These are phyloP conservation scores for Akebia trifoliata DNA, from an alignment of 164 flowering plant genomes.

Conservation along the genomic window DNA sequence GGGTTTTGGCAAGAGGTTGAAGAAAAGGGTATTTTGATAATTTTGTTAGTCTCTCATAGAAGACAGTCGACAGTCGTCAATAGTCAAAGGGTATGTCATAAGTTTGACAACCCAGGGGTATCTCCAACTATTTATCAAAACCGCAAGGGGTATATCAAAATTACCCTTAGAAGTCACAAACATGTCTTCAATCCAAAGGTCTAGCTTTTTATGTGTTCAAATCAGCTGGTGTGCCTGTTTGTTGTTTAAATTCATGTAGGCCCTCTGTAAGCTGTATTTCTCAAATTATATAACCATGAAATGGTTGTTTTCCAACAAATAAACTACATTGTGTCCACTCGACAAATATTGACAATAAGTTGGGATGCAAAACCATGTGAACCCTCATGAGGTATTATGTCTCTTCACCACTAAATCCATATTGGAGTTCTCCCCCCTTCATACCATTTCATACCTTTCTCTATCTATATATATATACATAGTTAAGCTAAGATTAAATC, in stretches of 20 bases:
- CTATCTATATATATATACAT: neutral
- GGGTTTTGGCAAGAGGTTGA: too few relatives aligned
- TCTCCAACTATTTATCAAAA: too few relatives aligned
- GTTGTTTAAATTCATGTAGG: neutral
- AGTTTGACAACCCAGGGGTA: too few relatives aligned
- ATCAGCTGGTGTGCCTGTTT: too few relatives aligned
- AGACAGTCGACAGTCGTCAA: too few relatives aligned
- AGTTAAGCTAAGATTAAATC: neutral
- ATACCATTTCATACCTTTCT: neutral
- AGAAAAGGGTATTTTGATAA: too few relatives aligned
- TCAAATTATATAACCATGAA: too few relatives aligned
- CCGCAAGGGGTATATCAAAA: neutral
- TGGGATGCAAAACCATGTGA: slow-evolving; percentile 5
- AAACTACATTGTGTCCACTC: neutral
- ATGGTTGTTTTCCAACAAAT: too few relatives aligned
- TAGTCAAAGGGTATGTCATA: slow-evolving; percentile 11
- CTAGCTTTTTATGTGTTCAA: neutral
- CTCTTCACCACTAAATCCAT: neutral
- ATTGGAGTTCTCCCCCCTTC: neutral
- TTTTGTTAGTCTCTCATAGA: too few relatives aligned
- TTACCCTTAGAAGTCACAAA: too few relatives aligned
- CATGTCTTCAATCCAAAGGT: too few relatives aligned
- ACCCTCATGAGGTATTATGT: neutral
- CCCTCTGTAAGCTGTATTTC: too few relatives aligned
- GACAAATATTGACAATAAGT: neutral